Percentiles rank a stretch among this genome's conserved stretches.
Conservation (phyloP, 139 green algal species). For the Volvox reticuliferus region DNA sequence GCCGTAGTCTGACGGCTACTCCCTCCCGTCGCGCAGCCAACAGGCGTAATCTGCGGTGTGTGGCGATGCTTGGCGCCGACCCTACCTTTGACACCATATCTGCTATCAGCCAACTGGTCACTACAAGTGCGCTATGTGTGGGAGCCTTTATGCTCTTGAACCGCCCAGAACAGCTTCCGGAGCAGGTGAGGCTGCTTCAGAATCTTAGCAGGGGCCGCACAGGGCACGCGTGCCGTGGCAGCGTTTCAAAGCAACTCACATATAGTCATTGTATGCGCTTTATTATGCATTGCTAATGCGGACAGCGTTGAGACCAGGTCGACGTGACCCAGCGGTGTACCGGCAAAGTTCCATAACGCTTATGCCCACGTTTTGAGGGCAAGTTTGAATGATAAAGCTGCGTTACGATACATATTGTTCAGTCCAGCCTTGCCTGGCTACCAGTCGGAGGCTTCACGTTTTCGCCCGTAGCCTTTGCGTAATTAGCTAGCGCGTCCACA, state of each 20-base stretch:
- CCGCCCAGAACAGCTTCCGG: neutral
- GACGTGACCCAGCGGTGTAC: neutral
- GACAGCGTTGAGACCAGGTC: neutral
- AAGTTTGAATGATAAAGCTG: too few relatives aligned
- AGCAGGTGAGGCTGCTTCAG: constrained; percentile 2
- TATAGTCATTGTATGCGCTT: neutral
- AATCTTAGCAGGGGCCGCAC: neutral
- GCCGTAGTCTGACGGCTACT: neutral
- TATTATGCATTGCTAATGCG: neutral
- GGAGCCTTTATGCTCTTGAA: constrained; percentile 33
- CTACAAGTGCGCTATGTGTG: constrained; percentile 1
- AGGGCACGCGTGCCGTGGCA: neutral
- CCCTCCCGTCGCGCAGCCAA: neutral
- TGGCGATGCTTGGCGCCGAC: constrained; percentile 1
- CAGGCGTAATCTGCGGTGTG: neutral
- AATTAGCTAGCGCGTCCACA: too few relatives aligned
- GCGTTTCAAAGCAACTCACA: neutral
- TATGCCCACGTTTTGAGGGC: too few relatives aligned
- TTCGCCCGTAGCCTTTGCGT: too few relatives aligned
- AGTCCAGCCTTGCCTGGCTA: too few relatives aligned
- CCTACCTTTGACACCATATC: constrained; percentile 8
- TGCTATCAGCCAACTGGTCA: constrained; percentile 18
- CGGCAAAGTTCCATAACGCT: neutral
- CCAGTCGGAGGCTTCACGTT: too few relatives aligned
- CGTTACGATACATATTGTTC: too few relatives aligned